phyloP scores from a whole-genome alignment of 805 yeast species.

The Ogataea zsoltii region DNA sequence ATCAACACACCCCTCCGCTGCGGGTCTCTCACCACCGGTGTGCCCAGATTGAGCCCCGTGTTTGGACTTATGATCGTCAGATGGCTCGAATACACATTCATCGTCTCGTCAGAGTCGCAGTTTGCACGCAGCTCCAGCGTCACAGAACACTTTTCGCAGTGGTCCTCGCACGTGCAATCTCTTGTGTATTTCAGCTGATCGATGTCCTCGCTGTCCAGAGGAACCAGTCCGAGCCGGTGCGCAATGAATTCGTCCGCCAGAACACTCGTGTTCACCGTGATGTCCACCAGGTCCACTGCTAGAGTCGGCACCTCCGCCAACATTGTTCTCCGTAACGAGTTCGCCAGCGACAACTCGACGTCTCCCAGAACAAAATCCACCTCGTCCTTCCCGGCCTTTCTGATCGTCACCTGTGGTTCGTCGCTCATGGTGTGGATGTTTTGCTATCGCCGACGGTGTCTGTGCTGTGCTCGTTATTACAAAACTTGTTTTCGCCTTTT shows the following conservation, averaged over 20 bases:
- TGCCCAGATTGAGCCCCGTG: constrained; percentile 54
- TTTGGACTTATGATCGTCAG: constrained; percentile 43
- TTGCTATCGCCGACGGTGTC: background rate
- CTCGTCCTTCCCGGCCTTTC: constrained; percentile 80
- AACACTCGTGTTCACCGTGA: constrained; percentile 89
- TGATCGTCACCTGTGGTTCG: constrained; percentile 84
- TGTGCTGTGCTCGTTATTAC: background rate
- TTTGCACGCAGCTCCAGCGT: constrained; percentile 79
- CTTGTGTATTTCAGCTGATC: constrained; percentile 84
- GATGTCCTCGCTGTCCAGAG: constrained; percentile 80
- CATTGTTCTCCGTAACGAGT: constrained; percentile 88
- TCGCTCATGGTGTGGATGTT: constrained; percentile 24
- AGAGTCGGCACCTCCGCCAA: constrained; percentile 95
- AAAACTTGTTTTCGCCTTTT: background rate
- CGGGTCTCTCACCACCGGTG: constrained; percentile 81
- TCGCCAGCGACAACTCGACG: constrained; percentile 88
- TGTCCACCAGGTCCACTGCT: constrained; percentile 94
- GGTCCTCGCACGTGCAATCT: constrained; percentile 97
- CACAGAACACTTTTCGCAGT: constrained; percentile 94
- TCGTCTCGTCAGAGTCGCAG: constrained; percentile 83
- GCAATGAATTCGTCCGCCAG: constrained; percentile 96
- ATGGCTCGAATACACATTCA: constrained; percentile 89
- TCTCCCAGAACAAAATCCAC: constrained; percentile 88
- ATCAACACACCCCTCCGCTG: constrained; percentile 83
- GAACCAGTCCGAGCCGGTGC: constrained; percentile 91